Conservation (phyloP, 2,329 filamentous ascomycete genomes). For the Verticillium longisporum region DNA sequence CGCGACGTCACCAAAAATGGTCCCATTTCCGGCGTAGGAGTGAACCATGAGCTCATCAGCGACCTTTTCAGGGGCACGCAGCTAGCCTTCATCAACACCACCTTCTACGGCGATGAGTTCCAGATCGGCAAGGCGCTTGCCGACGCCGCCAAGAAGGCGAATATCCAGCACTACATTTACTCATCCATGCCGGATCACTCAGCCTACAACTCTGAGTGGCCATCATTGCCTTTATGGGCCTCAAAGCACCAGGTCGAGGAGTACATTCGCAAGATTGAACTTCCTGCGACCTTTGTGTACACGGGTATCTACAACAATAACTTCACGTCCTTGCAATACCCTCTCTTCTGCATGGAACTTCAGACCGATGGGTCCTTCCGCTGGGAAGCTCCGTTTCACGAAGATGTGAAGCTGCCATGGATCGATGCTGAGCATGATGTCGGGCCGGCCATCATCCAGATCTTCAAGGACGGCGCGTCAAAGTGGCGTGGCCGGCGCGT, state of each 20-base stretch:
- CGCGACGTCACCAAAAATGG: constrained; percentile 63
- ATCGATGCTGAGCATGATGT: constrained; percentile 95
- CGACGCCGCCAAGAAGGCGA: constrained; percentile 77
- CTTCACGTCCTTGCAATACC: constrained; percentile 88
- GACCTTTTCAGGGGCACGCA: constrained; percentile 78
- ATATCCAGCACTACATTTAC: constrained; percentile 89
- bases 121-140: constrained; percentile 83
- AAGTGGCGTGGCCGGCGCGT: constrained; percentile 79
- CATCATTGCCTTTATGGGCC: constrained; percentile 81
- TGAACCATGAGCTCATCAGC: constrained; percentile 66
- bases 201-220: constrained; percentile 69
- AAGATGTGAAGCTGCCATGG: constrained; percentile 85
- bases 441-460: constrained; percentile 82
- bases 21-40: constrained; percentile 54
- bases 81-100: constrained; percentile 95
- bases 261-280: constrained; percentile 73
- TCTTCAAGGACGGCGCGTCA: constrained; percentile 85
- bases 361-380: constrained; percentile 77
- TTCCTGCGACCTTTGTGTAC: constrained; percentile 90
- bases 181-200: constrained; percentile 96
- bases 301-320: constrained; percentile 99
- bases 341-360: constrained; percentile 91
- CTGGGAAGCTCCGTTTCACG: constrained; percentile 92
- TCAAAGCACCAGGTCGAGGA: constrained; percentile 90
- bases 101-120: constrained; percentile 91